Evolutionary conservation across 2,329 filamentous ascomycete species (phyloP).

Genomic region (Ophiostoma perfectum): DNA sequence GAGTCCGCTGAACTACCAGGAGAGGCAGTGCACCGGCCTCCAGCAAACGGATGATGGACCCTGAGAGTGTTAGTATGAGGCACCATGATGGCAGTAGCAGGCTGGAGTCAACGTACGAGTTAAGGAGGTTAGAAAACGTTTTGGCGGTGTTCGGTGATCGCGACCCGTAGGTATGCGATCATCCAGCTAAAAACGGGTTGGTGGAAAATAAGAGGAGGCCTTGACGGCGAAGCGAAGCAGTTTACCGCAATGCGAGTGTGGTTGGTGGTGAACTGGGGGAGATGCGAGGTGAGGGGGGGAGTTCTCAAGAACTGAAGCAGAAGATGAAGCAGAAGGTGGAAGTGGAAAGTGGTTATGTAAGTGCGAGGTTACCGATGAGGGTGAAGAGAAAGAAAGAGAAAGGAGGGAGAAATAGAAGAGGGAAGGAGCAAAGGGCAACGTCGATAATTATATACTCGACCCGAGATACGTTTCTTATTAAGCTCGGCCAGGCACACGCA

Average conservation of each 20-base stretch:
- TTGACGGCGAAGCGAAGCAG: constrained; percentile 9
- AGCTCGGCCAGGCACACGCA: too few relatives aligned
- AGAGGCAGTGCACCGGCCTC: constrained; percentile 87
- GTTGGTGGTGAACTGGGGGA: neutral
- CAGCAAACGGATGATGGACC: constrained; percentile 92
- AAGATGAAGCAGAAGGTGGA: constrained; percentile 4
- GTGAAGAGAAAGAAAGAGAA: constrained; percentile 4
- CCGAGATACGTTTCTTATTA: too few relatives aligned
- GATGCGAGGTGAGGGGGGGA: neutral
- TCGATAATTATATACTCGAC: constrained; percentile 6
- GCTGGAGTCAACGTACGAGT: constrained; percentile 63
- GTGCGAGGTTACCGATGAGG: constrained; percentile 8
- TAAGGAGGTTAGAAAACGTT: constrained; percentile 98
- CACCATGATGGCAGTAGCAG: neutral
- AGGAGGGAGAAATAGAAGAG: neutral
- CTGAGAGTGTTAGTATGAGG: constrained; percentile 41
- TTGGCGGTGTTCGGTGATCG: constrained; percentile 67
- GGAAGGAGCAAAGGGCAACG: constrained; percentile 2
- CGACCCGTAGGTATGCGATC: constrained; percentile 35
- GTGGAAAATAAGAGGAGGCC: constrained; percentile 3
- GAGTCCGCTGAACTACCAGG: constrained; percentile 75
- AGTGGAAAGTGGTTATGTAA: neutral
- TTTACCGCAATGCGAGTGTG: constrained; percentile 1
- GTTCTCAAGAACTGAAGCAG: neutral
- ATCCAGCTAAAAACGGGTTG: constrained; percentile 18